Percentiles rank a stretch among this genome's conserved stretches.
These are phyloP conservation scores for Coprinellus micaceus DNA, from an alignment of 768 basidiomycete genomes.

Conservation along the genomic window DNA sequence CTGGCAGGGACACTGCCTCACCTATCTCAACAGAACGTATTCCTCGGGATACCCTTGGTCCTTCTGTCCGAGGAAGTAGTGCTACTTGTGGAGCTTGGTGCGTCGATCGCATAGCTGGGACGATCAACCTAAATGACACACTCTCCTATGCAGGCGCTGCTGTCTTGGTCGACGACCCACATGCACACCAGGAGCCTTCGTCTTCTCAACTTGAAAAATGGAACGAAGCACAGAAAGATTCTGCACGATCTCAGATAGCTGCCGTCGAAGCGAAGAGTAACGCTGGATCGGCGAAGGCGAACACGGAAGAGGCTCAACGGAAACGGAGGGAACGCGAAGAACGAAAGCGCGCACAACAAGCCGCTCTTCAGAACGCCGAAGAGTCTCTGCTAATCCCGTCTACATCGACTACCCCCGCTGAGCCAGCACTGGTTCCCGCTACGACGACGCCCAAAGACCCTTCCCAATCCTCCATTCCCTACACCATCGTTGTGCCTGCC, in stretches of 20 bases:
- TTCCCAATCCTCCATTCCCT: conserved; percentile 22
- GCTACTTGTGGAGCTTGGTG: conserved; percentile 80
- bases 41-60: conserved; percentile 87
- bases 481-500: conserved; percentile 65
- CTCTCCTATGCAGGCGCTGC: conserved; percentile 56
- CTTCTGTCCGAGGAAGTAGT: conserved; percentile 92
- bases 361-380: conserved; percentile 16
- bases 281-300: conserved; percentile 34
- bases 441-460: too few species aligned
- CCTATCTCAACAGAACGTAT: conserved; percentile 93
- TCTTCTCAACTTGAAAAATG: conserved; percentile 47
- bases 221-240: conserved; percentile 46
- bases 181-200: conserved; percentile 51
- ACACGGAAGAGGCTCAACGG: conserved; percentile 57
- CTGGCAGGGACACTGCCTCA: conserved; percentile 90
- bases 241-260: conserved; percentile 45
- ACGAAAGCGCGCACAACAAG: conserved; percentile 23
- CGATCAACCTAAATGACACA: conserved; percentile 7
- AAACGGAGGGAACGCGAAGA: conserved; percentile 74
- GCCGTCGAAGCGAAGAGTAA: conserved; percentile 47
- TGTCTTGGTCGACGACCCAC: conserved; percentile 68
- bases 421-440: not conserved
- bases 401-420: not conserved
- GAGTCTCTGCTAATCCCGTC: not conserved
- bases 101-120: conserved; percentile 13